Base-by-base conservation (phyloP, 2,329 filamentous ascomycete species). In the Pseudogymnoascus sp. region DNA sequence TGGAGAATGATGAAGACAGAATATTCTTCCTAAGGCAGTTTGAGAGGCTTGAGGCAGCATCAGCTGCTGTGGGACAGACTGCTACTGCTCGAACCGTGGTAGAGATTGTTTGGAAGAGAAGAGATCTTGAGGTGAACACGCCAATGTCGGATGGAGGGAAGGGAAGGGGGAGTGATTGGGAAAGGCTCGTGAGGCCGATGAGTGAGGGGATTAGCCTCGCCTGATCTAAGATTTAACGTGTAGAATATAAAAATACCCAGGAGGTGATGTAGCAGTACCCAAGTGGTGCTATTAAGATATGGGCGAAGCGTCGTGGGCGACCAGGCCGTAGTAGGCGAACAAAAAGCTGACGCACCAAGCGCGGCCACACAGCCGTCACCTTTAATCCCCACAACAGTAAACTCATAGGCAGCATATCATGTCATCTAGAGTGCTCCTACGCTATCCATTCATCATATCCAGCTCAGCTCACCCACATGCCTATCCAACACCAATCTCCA, bases 1-100 rank as follows among this genome's bases (percentile, higher is more conserved):
- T 60, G 15, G 60, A 33, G 9, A 31, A 63, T 26, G 65, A 66
- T 44, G 64, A 66, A 19, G 40, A 66, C 40, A 62, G 65, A 38
- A 64, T 66, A 15, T 66, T 66, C 60, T 66, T 66, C 33, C 38
- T 66, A 13, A 44, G 64, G 60, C 65, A 66, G 28, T 65, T 66
- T n/a, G 64, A 66, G 9, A 53, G 42, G 28, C 33, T 66, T 33
- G 57, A 66, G 60, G n/a, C 21, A 23, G 60, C 35, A 15, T 62
- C 63, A 31, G 65, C 64, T 19, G 63, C 64, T 19, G 64, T 47
- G 19, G 59, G 64, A 23, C 61, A 64, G 9, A 63, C 64, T 11
- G 59, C 65, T 44, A 57, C 62, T 26, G 65, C 65, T 13, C 44
- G 50, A 38, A 36, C 64, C 10, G 62, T 66, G 33, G 28, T 66